Base-by-base conservation (phyloP, 1,284 basidiomycete species). In the Ustilago sp. region DNA sequence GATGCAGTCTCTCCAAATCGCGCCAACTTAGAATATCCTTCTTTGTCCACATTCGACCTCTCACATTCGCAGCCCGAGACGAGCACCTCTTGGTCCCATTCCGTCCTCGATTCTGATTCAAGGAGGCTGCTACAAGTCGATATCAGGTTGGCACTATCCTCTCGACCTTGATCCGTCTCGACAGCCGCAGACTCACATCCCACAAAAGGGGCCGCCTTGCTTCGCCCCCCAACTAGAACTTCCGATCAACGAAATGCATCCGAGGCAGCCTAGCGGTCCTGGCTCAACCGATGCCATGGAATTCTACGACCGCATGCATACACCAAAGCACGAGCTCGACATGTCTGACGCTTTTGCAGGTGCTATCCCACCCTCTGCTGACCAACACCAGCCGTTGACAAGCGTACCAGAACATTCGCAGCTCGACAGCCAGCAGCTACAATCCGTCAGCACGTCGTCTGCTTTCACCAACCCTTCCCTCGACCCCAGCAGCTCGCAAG, bases 251-350 rank as follows among this genome's bases (percentile, higher is more conserved):
- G 35, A 41, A 28, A 77, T 77, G 70, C 76, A 68, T 55, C 64
- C 76, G 5, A 59, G 68, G 51, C 72, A 75, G 36, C 58, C 69
- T 12, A 75, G 77, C 64, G 77, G 70, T 34, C 79, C 79, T 31
- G 79, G 77, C 54, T 79, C 77, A 32, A 67, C 68, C 19, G 79
- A 81, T 28, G 79, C 79, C 36, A 80, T 81, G 79, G 79, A 81
- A 32, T 55, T 70, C 55, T 79, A 72, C 50, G 77, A 80, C 32
- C 72, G 73, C 31, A 74, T 80, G 58, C 71, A 80, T 39, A 66
- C 73, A n/a, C 68, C 74, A 55, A 71, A 76, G 39, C 57, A 75
- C 50, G 66, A 75, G 36, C 51, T 69, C 48, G 77, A 75, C 68
- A 60, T 63, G 59, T 61, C 72, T 1, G 68, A 71, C 50, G 63